phyloP scores from a whole-genome alignment of 1,139 yeast genomes.

The Yamadazyma oceani region DNA sequence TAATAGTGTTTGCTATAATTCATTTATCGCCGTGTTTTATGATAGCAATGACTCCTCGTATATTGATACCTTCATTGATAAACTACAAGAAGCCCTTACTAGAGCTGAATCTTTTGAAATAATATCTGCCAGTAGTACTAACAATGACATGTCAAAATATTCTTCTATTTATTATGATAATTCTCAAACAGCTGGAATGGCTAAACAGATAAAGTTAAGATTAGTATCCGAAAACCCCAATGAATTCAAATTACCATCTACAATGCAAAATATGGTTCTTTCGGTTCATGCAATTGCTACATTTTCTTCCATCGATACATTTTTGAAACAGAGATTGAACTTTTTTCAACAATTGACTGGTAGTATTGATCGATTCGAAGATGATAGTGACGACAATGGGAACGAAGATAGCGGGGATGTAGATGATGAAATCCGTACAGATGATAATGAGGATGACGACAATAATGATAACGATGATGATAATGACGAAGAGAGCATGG shows the following conservation, averaged over 20 bases:
- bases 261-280: constrained; percentile 46
- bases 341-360: constrained; percentile 24
- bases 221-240: constrained; percentile 34
- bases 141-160: constrained; percentile 9
- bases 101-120: constrained; percentile 78
- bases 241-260: constrained; percentile 27
- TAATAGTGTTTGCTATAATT: constrained; percentile 30
- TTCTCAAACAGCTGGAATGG: constrained; percentile 59
- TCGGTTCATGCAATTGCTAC: constrained; percentile 92
- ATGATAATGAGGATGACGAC: constrained; percentile 7
- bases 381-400: constrained; percentile 12
- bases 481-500: neutral
- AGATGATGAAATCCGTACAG: constrained; percentile 13
- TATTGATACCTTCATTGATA: constrained; percentile 33
- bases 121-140: constrained; percentile 49
- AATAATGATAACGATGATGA: constrained; percentile 1
- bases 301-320: constrained; percentile 67
- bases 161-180: constrained; percentile 16
- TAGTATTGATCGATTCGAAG: constrained; percentile 12
- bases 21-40: constrained; percentile 52
- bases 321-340: constrained; percentile 43
- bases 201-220: constrained; percentile 67
- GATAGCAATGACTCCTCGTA: constrained; percentile 19
- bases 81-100: constrained; percentile 73
- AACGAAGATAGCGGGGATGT: constrained; percentile 12